Base-by-base conservation (phyloP, 148 eudicot genomes). In the Rhododendron simsii region DNA sequence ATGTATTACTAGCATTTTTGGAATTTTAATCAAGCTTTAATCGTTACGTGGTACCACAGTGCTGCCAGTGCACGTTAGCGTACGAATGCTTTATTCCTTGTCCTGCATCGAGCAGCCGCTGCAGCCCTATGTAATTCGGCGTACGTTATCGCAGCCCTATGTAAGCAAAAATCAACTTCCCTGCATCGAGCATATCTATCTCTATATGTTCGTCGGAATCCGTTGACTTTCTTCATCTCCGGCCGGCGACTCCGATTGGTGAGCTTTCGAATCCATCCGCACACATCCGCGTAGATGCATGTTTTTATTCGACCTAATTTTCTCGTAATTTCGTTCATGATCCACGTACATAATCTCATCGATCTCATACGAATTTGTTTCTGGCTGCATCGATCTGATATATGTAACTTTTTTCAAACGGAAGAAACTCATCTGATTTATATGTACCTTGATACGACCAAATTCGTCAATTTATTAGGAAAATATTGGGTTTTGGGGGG, bases 161-260 rank as follows among this genome's bases (percentile, higher is more conserved):
- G 82, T 30, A 81, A 53, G 11, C 44, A 9, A 18, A 23, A 55
- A 20, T 7, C 23, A 28, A 7, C 35, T 7, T 15, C 39, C 30
- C 39, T 30, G 13, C 28, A 4, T 21, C 55, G 16, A 18, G 10
- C 47, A 65, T 82, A 28, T 69, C 10, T 2, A 45, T 2, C 12
- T 26, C 1, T 11, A 35, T 67, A 0, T 3, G 48, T 28, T 75
- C 81, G 77, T 76, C 55, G 50, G 78, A 37, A 5, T 57, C 73
- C 41, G 55, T 61, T 85, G 57, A 45, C 26, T 23, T n/a, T 59
- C 59, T 41, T 78, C 86, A 55, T 78, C 82, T 57, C 76, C 83
- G 74, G 86, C 86, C 81, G 37, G 82, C 82, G 6, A 4, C 41
- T 39, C n/a, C 59, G 55, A 28, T 85, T 78, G 82, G 86, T 67